Base-by-base conservation (phyloP, 352 stramenopile species). In the Phytopythium vexans region DNA sequence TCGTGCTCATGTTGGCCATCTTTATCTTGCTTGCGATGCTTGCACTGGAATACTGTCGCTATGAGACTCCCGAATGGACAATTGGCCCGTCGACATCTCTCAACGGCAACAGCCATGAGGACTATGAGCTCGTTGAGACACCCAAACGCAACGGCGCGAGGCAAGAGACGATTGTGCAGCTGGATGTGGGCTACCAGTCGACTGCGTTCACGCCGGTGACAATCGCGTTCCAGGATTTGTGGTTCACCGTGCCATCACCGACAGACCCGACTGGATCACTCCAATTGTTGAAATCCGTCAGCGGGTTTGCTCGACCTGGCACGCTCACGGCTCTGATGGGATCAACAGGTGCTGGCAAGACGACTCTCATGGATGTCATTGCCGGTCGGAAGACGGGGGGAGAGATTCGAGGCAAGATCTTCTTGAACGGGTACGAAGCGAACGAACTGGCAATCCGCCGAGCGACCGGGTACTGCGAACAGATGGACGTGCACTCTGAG, bases 311-410 rank as follows among this genome's bases (percentile, higher is more conserved):
- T 1, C 33, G 34, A 8, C 72, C 71, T 0, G 95, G 88, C 7
- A 97, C 89, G 10, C 60, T 97, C 11, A 86, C 95, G 58, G 88
- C 97, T 62, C 80, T 97, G 4, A 88, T 97, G 46, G 74, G 74
- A 12, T 66, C 60, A 2, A 68, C 54, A 10, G 77, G 78, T 52
- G 84, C 90, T 2, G 64, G 91, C 27, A 71, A 91, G 43, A 97
- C 96, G 60, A 86, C 66, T 16, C 66, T 97, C 10, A 72, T 67
- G 21, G 89, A 88, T 16, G 65, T 54, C 12, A 65, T 83, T 41
- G 55, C 39, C 3, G 81, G 78, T 11, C 59, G 59, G 3, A 34
- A 53, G 44, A 74, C 66, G 46, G 75, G 73, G 15, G 89, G 91
- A 32, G 70, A 58, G 27, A 68, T 85, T 49, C 54, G 56, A 14